Evolutionary conservation across 805 yeast genomes (phyloP), one percentile per base, ranked within the genome.

Genomic region (Komagataella mondaviorum): DNA sequence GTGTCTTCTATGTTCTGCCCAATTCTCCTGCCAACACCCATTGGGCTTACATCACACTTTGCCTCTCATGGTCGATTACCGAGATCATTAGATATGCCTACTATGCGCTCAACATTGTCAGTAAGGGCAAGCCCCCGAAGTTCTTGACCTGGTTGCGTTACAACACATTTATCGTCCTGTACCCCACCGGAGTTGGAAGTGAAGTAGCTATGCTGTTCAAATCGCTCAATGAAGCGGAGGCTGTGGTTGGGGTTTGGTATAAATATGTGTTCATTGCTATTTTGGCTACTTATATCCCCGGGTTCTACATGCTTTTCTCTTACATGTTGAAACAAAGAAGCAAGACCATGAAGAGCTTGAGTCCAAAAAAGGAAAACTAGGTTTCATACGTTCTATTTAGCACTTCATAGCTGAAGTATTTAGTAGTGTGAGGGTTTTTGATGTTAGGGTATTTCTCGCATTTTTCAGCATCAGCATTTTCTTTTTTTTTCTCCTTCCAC

Each of bases 121-220:
- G 73, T 24, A 69, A 70, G 6, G 78, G 75, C 1, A 60, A 69
- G 1, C 82, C 85, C 14, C 85, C 93, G 4, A 59, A 62, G 44
- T 63, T 70, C 61, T 71, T 91, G 57, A 76, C 81, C 17, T 77
- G 83, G 75, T 68, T 88, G 56, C 78, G 99, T 61, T 93, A 93
- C 73, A 85, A 86, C 55, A 69, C 88, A 23, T 93, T 93, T 67
- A 76, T 78, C 57, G 78, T 88, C 2, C 71, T 93, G 56, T 93
- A 93, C 62, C 99, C 99, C 17, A 66, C 85, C 18, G 99, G 99
- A 2, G 96, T 90, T n/a, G 77, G 85, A 1, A 80, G 91, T 55
- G 99, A 93, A 65, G 72, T 85, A 54, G 60, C 72, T 43, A 78
- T 88, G 68, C 74, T 88, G 53, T 83, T 78, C 67, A 66, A 80